Base-by-base conservation (phyloP, 176 grass and related monocot genomes). In the Juncus inflexus region DNA sequence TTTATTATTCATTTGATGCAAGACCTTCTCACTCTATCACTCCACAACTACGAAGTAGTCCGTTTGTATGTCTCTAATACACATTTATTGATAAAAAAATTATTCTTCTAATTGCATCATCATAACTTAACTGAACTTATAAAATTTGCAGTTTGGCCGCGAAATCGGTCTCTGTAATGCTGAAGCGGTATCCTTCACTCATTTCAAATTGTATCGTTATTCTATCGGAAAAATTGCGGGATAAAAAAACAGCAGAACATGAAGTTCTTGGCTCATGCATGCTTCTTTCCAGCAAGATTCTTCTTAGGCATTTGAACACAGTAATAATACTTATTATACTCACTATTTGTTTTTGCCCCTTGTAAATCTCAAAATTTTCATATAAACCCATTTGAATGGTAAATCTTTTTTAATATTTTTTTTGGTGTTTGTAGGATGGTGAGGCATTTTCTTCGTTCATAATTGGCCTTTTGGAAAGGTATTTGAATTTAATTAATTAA, bases 11-110 rank as follows among this genome's bases (percentile, higher is more conserved):
- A 80, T 81, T 77, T 96, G 62, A 85, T 96, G 87, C 74, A 81
- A 67, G 87, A 96, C 78, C 92, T 96, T 79, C 52, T 91, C 63
- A 79, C 87, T 81, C 84, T 96, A 42, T 79, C 92, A 59, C 67
- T 96, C 59, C 87, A 96, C 73, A 89, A 89, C 74, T 96, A 96
- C 61, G 92, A 96, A 83, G 87, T 77, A 74, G 82, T 96, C 74
- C 92, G 92, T 63, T 63, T 64, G 92, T 96, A 88, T 86, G 82
- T 38, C 19, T 28, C 19, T 28, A 28, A 28, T 28, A 28, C 19
- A 28, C 19, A 28, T 28, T 28, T 28, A 28, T 28, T 28, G 19
- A 28, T 28, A 28, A 28, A 28, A 28, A 28, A 28, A 1, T 28
- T 28, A 28, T 28, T 28, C 19, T 28, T 28, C 19, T 28, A 28